Percentiles rank a stretch among this genome's conserved stretches.
Evolutionary conservation across 768 basidiomycete species (phyloP).

Genomic region (Austroboletus festivus): DNA sequence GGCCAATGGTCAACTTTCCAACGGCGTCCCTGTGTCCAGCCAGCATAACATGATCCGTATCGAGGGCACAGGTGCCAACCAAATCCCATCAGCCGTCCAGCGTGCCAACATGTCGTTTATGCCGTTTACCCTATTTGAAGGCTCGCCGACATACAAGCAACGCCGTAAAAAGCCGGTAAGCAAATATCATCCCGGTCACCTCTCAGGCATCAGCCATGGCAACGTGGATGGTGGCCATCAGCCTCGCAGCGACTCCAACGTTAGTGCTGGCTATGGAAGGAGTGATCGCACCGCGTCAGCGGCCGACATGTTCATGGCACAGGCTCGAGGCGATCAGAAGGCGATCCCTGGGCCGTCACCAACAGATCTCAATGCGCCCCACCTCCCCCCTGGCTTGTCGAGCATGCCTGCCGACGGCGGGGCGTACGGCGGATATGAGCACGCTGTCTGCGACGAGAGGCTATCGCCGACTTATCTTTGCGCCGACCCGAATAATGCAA

Average conservation of each 20-base stretch:
- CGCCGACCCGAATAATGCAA: slow-evolving; percentile 11
- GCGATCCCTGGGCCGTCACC: slow-evolving; percentile 18
- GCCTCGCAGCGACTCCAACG: slow-evolving; percentile 9
- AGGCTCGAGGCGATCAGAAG: slow-evolving; percentile 55
- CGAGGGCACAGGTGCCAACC: slow-evolving; percentile 20
- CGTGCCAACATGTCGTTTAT: slow-evolving; percentile 44
- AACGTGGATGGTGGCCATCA: slow-evolving; percentile 20
- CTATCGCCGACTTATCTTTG: slow-evolving; percentile 17
- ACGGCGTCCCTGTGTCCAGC: slow-evolving; percentile 3
- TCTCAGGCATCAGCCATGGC: slow-evolving; percentile 28
- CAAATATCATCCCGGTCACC: slow-evolving; percentile 25
- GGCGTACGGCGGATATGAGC: slow-evolving; percentile 17
- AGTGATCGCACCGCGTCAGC: slow-evolving; percentile 42
- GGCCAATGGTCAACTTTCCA: slow-evolving; percentile 14
- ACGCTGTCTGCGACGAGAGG: slow-evolving; percentile 17
- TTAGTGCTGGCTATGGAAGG: slow-evolving; percentile 30
- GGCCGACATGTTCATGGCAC: slow-evolving; percentile 65
- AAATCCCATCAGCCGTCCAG: slow-evolving; percentile 19
- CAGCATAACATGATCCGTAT: slow-evolving; percentile 23
- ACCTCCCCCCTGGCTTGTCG: slow-evolving; percentile 20
- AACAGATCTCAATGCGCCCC: slow-evolving; percentile 14
- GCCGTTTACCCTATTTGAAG: slow-evolving; percentile 75
- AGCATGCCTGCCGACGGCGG: slow-evolving; percentile 22
- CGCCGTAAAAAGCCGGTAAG: slow-evolving; percentile 71
- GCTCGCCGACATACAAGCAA: slow-evolving; percentile 86